These are phyloP conservation scores for Misopates orontium DNA, from an alignment of 257 asterid genomes.

Conservation along the genomic window DNA sequence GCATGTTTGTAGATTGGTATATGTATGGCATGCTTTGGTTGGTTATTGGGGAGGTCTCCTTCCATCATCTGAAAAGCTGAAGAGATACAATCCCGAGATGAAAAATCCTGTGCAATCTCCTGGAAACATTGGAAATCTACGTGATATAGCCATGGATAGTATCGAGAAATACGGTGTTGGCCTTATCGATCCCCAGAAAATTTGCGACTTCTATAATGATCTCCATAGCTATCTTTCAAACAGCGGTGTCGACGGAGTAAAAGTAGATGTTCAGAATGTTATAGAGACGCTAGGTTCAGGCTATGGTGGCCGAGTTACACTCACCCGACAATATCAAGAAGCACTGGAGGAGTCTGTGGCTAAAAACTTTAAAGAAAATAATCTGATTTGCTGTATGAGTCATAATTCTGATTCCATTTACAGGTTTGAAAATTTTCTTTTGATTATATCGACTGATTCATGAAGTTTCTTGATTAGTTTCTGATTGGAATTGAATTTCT, in stretches of 20 bases:
- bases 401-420: slow-evolving; percentile 54
- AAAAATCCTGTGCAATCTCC: slow-evolving; percentile 36
- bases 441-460: not conserved
- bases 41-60: slow-evolving; percentile 48
- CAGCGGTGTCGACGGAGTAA: slow-evolving; percentile 35
- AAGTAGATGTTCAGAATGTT: slow-evolving; percentile 44
- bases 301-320: slow-evolving; percentile 40
- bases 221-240: slow-evolving; percentile 43
- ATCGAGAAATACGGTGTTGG: slow-evolving; percentile 39
- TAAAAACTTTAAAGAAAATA: slow-evolving; percentile 49
- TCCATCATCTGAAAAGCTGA: slow-evolving; percentile 34
- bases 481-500: slow-evolving; percentile 4
- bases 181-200: slow-evolving; percentile 36
- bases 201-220: slow-evolving; percentile 38
- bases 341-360: slow-evolving; percentile 45
- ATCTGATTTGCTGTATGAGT: slow-evolving; percentile 56
- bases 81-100: slow-evolving; percentile 38
- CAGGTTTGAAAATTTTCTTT: slow-evolving; percentile 27
- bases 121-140: slow-evolving; percentile 32
- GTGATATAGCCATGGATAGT: slow-evolving; percentile 39
- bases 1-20: slow-evolving; percentile 36
- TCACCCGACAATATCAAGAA: slow-evolving; percentile 26
- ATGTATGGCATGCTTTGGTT: slow-evolving; percentile 45
- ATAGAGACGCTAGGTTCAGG: slow-evolving; percentile 42
- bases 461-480: not conserved